These are phyloP conservation scores for Ambrosiella beaveri DNA, from an alignment of 2,329 filamentous ascomycete genomes.

Conservation along the genomic window DNA sequence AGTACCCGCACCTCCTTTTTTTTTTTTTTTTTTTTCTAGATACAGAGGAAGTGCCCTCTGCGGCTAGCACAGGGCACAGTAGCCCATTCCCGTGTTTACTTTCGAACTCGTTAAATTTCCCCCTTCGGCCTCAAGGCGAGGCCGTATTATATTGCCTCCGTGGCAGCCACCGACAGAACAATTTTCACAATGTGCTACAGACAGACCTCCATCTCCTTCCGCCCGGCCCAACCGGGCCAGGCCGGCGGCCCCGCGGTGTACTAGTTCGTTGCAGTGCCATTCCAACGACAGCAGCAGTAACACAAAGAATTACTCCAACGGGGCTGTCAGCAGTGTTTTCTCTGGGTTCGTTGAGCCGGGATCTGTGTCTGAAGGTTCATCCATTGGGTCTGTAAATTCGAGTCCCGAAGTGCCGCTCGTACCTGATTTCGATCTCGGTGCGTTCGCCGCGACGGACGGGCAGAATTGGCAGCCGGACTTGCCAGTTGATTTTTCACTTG, in stretches of 20 bases:
- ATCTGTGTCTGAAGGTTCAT: background rate
- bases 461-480: slow-evolving; percentile 1
- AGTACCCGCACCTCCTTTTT: background rate
- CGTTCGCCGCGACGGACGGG: background rate
- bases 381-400: slow-evolving; percentile 3
- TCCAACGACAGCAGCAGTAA: background rate
- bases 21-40: background rate
- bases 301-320: background rate
- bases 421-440: slow-evolving; percentile 1
- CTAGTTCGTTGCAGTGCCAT: background rate
- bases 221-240: slow-evolving; percentile 3
- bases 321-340: background rate
- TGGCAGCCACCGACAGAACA: slow-evolving; percentile 1
- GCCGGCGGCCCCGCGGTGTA: background rate
- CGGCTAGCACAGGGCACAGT: slow-evolving; percentile 8
- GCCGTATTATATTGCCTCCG: slow-evolving; percentile 7
- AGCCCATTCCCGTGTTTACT: slow-evolving; percentile 10
- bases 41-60: slow-evolving; percentile 11
- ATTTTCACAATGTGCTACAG: background rate
- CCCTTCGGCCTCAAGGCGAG: slow-evolving; percentile 9
- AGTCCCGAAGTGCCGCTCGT: slow-evolving; percentile 8
- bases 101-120: slow-evolving; percentile 6
- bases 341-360: slow-evolving; percentile 1
- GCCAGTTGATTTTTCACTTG: background rate
- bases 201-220: background rate